Base-by-base conservation (phyloP, 306 rosid species). In the Lupinus albus region DNA sequence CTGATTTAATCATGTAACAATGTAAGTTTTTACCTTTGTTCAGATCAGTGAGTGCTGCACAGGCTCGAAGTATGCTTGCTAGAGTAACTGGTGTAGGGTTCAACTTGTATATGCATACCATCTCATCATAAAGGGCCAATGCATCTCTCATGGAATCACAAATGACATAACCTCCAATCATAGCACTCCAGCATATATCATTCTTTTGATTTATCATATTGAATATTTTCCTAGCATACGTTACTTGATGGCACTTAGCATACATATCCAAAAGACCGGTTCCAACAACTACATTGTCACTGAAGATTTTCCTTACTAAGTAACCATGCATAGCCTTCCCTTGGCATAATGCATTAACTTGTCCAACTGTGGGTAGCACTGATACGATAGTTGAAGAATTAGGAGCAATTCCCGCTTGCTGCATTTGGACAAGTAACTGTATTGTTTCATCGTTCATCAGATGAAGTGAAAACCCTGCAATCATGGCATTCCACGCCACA, bases 221-320 rank as follows among this genome's bases (percentile, higher is more conserved):
- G 48, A 82, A 82, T 44, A 78, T 74, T 54, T 75, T 78, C 67
- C 72, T 51, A 4, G 78, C 76, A 71, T 67, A 78, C 36, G 47
- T 61, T 75, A 78, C 66, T 33, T 71, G 66, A 50, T 75, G 74
- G 59, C 83, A 78, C 70, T 82, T 82, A 5, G 83, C 77, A 71
- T 82, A 82, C 86, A 82, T 78, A 62, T 82, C 83, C 79, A 82
- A 67, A 61, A 82, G 78, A 15, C 83, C 86, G 55, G 83, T 82
- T 41, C 61, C 78, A 49, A 78, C 73, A 61, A 82, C 76, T 46
- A 82, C 83, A 61, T 68, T 48, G 11, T 56, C 32, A 48, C 10
- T 39, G 46, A 78, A 82, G 57, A 47, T 53, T 51, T 67, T 78
- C 80, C 72, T 65, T 10, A 82, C 11, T 41, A 76, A 61, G 71